phyloP scores from a whole-genome alignment of 2,329 filamentous ascomycete species.

The Gnomoniopsis smithogilvyi region DNA sequence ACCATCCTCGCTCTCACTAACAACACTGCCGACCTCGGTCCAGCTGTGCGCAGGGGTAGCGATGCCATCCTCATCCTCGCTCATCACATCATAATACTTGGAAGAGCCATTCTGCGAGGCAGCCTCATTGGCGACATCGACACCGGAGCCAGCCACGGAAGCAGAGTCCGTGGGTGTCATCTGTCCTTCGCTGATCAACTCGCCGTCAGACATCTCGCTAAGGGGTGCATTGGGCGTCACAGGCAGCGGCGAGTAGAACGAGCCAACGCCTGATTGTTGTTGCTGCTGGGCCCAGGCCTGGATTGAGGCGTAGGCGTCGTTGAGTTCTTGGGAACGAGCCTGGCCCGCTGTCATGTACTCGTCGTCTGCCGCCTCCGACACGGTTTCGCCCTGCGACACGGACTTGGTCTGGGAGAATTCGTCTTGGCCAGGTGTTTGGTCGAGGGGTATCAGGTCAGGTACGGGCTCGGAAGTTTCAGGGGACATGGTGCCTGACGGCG shows the following conservation, averaged over 20 bases:
- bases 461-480: constrained; percentile 14
- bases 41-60: constrained; percentile 56
- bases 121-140: constrained; percentile 43
- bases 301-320: constrained; percentile 56
- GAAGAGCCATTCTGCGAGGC: constrained; percentile 35
- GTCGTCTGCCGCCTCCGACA: constrained; percentile 38
- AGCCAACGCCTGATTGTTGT: constrained; percentile 32
- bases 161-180: constrained; percentile 58
- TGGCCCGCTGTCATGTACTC: constrained; percentile 53
- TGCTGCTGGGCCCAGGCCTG: constrained; percentile 62
- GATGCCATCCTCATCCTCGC: constrained; percentile 54
- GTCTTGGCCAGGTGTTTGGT: background rate
- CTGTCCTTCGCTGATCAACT: constrained; percentile 50
- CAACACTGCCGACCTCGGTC: constrained; percentile 62
- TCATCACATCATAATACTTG: constrained; percentile 53
- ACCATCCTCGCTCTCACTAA: constrained; percentile 53
- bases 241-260: constrained; percentile 60
- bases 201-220: constrained; percentile 41
- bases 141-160: constrained; percentile 50
- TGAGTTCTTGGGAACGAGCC: constrained; percentile 29
- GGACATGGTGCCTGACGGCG: constrained; percentile 17
- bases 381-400: constrained; percentile 37
- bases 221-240: constrained; percentile 45
- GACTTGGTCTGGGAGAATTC: constrained; percentile 1
- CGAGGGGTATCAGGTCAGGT: constrained; percentile 8